Percentiles rank a stretch among this genome's conserved stretches.
These are phyloP conservation scores for Talaromyces amestolkiae DNA, from an alignment of 2,329 filamentous ascomycete species.

Conservation along the genomic window DNA sequence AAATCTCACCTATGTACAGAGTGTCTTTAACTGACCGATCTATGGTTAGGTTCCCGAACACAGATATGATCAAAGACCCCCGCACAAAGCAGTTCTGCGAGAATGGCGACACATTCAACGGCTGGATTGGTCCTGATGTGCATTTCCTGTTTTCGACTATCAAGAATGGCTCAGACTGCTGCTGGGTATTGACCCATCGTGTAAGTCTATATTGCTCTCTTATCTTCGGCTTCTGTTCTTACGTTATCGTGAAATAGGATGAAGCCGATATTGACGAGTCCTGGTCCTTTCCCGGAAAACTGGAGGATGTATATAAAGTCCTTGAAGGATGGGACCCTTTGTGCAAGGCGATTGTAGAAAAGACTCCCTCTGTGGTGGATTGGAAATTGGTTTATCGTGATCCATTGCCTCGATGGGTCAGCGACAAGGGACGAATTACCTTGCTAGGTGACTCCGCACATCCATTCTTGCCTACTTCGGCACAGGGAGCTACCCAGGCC, in stretches of 20 bases:
- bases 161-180: slow-evolving; percentile 53
- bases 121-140: slow-evolving; percentile 53
- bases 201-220: slow-evolving; percentile 23
- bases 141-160: slow-evolving; percentile 50
- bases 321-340: slow-evolving; percentile 52
- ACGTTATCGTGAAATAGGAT: slow-evolving; percentile 33
- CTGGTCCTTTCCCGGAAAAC: slow-evolving; percentile 54
- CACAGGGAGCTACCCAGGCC: slow-evolving; percentile 44
- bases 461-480: slow-evolving; percentile 43
- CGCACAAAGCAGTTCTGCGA: slow-evolving; percentile 50
- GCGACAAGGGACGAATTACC: slow-evolving; percentile 29
- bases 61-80: slow-evolving; percentile 25
- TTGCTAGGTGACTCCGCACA: slow-evolving; percentile 42
- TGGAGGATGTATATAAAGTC: slow-evolving; percentile 53
- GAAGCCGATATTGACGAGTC: slow-evolving; percentile 56
- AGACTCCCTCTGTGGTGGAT: slow-evolving; percentile 28
- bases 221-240: neutral
- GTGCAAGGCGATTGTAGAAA: slow-evolving; percentile 47
- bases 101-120: slow-evolving; percentile 52
- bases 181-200: slow-evolving; percentile 57
- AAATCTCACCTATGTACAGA: no score
- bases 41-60: slow-evolving; percentile 23
- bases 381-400: slow-evolving; percentile 34
- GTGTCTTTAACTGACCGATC: neutral
- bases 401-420: slow-evolving; percentile 28